These are phyloP conservation scores for Sporisorium scitamineum DNA, from an alignment of 1,284 basidiomycete genomes.

Conservation along the genomic window DNA sequence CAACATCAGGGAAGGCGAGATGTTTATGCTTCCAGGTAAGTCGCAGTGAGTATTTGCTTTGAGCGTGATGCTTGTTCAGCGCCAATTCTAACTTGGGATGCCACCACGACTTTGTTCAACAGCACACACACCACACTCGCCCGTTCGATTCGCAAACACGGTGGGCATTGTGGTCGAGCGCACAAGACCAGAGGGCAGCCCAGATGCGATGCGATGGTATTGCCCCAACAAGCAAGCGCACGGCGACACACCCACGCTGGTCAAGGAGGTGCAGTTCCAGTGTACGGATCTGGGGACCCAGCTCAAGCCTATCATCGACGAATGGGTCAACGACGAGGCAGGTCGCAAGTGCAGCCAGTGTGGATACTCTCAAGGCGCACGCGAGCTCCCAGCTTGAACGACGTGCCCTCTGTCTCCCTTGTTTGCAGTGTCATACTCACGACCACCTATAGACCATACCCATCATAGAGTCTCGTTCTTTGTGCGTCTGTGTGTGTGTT, in stretches of 20 bases:
- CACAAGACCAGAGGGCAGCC: constrained; percentile 76
- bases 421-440: background rate
- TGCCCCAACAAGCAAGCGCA: constrained; percentile 79
- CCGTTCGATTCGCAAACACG: constrained; percentile 88
- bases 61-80: too few species aligned
- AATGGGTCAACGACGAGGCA: constrained; percentile 54
- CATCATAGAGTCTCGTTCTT: background rate
- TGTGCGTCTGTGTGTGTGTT: too few species aligned
- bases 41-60: constrained; percentile 60
- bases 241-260: constrained; percentile 77
- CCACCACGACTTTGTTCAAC: background rate
- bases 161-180: constrained; percentile 95
- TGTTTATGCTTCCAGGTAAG: constrained; percentile 88
- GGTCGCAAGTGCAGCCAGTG: constrained; percentile 55
- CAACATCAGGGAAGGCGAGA: constrained; percentile 89
- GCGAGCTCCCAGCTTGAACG: constrained; percentile 44
- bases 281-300: constrained; percentile 92
- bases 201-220: constrained; percentile 94
- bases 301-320: constrained; percentile 85
- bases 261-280: constrained; percentile 88
- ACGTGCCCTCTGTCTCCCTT: background rate
- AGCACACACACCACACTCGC: constrained; percentile 92
- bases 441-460: background rate
- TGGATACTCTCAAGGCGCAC: constrained; percentile 33
- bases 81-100: background rate